Conservation (phyloP, 306 rosid genomes). For the Carpinus viminea region DNA sequence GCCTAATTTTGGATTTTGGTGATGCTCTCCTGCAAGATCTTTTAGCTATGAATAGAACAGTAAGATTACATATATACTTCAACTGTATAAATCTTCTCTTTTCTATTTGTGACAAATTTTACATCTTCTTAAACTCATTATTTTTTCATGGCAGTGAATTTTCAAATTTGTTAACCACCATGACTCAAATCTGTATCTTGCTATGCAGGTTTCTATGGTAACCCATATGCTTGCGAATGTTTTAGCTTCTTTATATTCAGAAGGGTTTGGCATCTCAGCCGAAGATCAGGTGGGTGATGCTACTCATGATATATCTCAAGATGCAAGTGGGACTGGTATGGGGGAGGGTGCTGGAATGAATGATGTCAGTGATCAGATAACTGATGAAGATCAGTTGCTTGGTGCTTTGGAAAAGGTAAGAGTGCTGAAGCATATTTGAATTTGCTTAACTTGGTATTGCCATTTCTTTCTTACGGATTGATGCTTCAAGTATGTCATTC, state of each 20-base stretch:
- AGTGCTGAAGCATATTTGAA: background rate
- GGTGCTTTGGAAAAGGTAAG: constrained; percentile 73
- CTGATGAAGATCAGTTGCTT: constrained; percentile 87
- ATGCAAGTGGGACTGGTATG: constrained; percentile 79
- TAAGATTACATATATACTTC: constrained; percentile 35
- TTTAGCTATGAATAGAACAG: constrained; percentile 68
- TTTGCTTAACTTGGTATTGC: background rate
- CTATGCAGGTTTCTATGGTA: constrained; percentile 67
- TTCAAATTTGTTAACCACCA: background rate
- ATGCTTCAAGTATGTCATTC: background rate
- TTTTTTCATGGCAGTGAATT: background rate
- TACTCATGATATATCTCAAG: constrained; percentile 45
- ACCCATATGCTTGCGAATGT: constrained; percentile 65
- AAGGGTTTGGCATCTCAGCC: constrained; percentile 64
- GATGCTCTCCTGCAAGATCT: constrained; percentile 63
- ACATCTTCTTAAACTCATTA: background rate
- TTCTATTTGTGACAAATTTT: background rate
- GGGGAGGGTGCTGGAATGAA: constrained; percentile 81
- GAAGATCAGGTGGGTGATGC: constrained; percentile 61
- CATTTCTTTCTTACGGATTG: background rate
- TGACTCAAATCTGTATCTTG: constrained; percentile 16
- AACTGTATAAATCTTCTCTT: background rate
- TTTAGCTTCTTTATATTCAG: constrained; percentile 60
- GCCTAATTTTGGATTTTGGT: constrained; percentile 53
- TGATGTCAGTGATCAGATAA: constrained; percentile 89